Conservation (phyloP, 495 filamentous ascomycete genomes). For the Chaetomium cochliodes region DNA sequence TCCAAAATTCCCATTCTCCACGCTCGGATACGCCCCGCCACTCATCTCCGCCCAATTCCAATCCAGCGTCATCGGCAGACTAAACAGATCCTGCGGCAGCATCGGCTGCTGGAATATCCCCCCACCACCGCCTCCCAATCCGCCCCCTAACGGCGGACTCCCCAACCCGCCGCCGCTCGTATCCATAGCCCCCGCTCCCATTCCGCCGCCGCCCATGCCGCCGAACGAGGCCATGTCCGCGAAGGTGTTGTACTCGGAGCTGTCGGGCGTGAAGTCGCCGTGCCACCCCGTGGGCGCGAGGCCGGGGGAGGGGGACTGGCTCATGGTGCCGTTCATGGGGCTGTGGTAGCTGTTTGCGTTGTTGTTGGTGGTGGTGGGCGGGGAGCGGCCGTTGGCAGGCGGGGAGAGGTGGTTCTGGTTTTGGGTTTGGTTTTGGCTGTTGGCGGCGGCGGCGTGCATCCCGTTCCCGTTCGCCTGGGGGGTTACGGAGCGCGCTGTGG, state of each 20-base stretch:
- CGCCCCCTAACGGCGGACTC: constrained; percentile 36
- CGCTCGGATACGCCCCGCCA: constrained; percentile 50
- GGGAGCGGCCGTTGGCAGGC: constrained; percentile 41
- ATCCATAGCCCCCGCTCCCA: constrained; percentile 54
- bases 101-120: constrained; percentile 71
- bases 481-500: constrained; percentile 38
- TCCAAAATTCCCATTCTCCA: constrained; percentile 52
- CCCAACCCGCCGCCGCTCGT: constrained; percentile 37
- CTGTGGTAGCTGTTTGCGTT: constrained; percentile 36
- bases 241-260: constrained; percentile 37
- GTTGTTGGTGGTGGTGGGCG: constrained; percentile 38
- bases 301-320: constrained; percentile 35
- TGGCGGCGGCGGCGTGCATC: constrained; percentile 8
- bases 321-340: constrained; percentile 39
- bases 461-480: constrained; percentile 34
- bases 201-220: constrained; percentile 32
- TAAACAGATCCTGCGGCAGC: constrained; percentile 95
- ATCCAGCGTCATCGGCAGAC: constrained; percentile 92
- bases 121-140: background rate
- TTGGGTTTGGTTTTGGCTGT: constrained; percentile 31
- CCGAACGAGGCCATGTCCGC: background rate
- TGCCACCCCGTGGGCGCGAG: constrained; percentile 36
- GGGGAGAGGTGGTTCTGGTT: constrained; percentile 42
- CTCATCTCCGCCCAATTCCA: constrained; percentile 98
- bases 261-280: constrained; percentile 27